Evolutionary conservation across 306 rosid genomes (phyloP), one percentile per base, ranked within the genome.

Genomic region (Pterocarpus santalinus): DNA sequence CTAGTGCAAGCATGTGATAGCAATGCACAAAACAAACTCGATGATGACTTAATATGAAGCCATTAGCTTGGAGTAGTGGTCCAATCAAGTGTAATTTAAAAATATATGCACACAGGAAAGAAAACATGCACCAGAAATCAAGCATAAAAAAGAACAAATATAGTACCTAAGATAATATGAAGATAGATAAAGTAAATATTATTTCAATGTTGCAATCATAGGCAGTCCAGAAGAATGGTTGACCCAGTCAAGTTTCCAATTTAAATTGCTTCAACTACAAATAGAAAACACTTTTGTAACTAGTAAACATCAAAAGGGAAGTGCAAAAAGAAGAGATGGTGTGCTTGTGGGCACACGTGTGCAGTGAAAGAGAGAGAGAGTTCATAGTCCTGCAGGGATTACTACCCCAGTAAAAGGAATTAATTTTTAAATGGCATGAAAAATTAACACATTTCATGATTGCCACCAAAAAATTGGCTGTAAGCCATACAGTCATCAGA

Each of bases 371-470:
- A 11, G 47, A 36, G 65, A 66, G 35, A 41, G 30, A 28, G 71
- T 6, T n/a, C 56, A 36, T 22, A 62, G 35, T 58, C 13, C 61
- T 55, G 32, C 65, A 46, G 72, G 36, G 70, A 52, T 67, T 53
- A 68, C 65, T 65, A 72, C 15, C 64, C 36, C 3, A 43, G 8
- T 39, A 58, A 63, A 73, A 80, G 41, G 44, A 64, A 80, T 39
- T n/a, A 66, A 75, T 38, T 69, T 61, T 38, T 61, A 36, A 36
- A 62, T 28, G 51, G 68, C 16, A 77, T 49, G 58, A 32, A 51
- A 75, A 69, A n/a, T 53, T 32, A 75, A 76, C 39, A 65, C 55
- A 69, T 72, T 55, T 46, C 75, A 51, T 33, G 58, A 76, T 56
- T 65, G 77, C 64, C 11, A 4, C 47, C 17, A 65, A 65, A 57